Percentiles rank a stretch among this genome's conserved stretches.
Evolutionary conservation across 2,329 filamentous ascomycete genomes (phyloP).

Genomic region (Fusarium sp.): DNA sequence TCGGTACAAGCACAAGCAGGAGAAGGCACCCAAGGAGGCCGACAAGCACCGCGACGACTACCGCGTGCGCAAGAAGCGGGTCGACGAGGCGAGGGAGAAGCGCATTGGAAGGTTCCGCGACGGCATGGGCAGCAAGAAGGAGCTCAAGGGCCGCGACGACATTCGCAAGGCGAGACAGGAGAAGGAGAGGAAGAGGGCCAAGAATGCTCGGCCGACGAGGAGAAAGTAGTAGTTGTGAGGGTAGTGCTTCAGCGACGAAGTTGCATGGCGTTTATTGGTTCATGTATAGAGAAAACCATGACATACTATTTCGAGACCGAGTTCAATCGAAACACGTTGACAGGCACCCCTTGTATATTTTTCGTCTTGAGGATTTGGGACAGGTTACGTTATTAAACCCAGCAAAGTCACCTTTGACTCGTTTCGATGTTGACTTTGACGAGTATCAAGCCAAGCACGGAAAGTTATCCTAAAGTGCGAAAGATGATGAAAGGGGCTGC

Average conservation of each 20-base stretch:
- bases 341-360: neutral
- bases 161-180: constrained; percentile 82
- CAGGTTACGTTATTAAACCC: neutral
- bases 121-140: constrained; percentile 73
- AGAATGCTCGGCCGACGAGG: constrained; percentile 83
- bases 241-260: neutral
- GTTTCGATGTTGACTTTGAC: no score
- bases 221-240: constrained; percentile 52
- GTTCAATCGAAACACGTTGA: neutral
- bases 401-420: neutral
- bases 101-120: constrained; percentile 76
- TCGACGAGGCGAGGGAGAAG: constrained; percentile 86
- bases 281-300: constrained; percentile 28
- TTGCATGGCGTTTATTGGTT: constrained; percentile 29
- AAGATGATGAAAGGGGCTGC: no score
- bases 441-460: no score
- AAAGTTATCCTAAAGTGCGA: no score
- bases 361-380: neutral
- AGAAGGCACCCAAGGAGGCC: constrained; percentile 88
- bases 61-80: constrained; percentile 86
- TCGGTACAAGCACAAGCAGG: constrained; percentile 84
- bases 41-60: constrained; percentile 94
- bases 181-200: constrained; percentile 78
- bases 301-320: neutral
- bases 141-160: constrained; percentile 83